These are phyloP conservation scores for Beta corolliflora DNA, from an alignment of 179 eudicot genomes.

Conservation along the genomic window DNA sequence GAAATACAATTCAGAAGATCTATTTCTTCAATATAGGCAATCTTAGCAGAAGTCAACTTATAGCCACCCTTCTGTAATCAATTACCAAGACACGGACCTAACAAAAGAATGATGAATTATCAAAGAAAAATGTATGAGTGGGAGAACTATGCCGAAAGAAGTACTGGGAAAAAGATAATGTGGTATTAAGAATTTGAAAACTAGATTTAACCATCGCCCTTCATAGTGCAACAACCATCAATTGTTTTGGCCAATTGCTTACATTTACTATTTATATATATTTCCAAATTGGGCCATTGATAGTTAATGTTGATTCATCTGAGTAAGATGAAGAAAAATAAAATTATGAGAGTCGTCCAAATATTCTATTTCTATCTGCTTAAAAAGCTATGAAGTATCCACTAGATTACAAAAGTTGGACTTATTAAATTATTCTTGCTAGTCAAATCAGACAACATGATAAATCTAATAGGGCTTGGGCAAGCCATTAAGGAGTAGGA, in stretches of 20 bases:
- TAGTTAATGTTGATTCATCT: neutral
- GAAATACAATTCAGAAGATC: neutral
- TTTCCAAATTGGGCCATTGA: neutral
- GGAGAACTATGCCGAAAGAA: constrained; percentile 13
- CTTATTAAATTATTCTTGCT: too few species aligned
- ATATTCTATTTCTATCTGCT: too few species aligned
- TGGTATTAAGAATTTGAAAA: neutral
- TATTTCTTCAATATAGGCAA: neutral
- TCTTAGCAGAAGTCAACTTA: neutral
- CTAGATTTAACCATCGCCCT: constrained; percentile 4
- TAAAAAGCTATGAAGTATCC: too few species aligned
- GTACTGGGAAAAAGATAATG: neutral
- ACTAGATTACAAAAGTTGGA: too few species aligned
- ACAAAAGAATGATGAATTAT: constrained; percentile 1
- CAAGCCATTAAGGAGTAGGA: too few species aligned
- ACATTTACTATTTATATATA: neutral
- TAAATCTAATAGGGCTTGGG: too few species aligned
- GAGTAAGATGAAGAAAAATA: neutral
- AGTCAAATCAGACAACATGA: too few species aligned
- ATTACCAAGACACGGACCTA: neutral
- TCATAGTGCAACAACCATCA: constrained; percentile 23
- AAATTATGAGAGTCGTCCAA: neutral
- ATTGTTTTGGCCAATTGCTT: constrained; percentile 2
- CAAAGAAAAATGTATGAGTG: neutral
- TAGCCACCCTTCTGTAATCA: neutral